A percentile compares a stretch with the other conserved stretches of the same genome.
Evolutionary conservation across 2,329 filamentous ascomycete genomes (phyloP).

Genomic region (Diaporthe aspalathi): DNA sequence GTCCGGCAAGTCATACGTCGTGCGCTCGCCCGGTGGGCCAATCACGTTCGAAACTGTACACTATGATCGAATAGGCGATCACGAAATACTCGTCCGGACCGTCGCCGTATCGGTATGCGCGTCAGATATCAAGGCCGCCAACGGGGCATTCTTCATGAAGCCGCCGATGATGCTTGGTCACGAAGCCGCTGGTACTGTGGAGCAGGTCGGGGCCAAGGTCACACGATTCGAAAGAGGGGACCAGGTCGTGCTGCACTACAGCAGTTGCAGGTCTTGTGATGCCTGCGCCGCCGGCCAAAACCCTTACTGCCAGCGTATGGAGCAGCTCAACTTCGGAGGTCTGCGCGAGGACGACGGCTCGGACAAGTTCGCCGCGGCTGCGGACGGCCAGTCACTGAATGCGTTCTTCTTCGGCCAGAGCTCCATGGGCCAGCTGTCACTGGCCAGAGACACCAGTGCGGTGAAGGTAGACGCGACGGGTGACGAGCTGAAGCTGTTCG

Average conservation of each 20-base stretch:
- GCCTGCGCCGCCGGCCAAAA: slow-evolving; percentile 12
- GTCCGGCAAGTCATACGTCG: slow-evolving; percentile 32
- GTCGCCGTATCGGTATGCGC: slow-evolving; percentile 33
- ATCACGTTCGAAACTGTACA: slow-evolving; percentile 20
- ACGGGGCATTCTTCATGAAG: slow-evolving; percentile 31
- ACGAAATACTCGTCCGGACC: slow-evolving; percentile 32
- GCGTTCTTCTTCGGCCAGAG: slow-evolving; percentile 37
- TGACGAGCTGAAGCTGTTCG: slow-evolving; percentile 31
- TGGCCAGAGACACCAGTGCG: slow-evolving; percentile 33
- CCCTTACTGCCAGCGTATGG: slow-evolving; percentile 28
- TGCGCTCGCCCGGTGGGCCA: slow-evolving; percentile 12
- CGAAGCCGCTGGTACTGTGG: slow-evolving; percentile 41
- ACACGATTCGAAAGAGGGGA: slow-evolving; percentile 40
- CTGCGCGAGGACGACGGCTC: slow-evolving; percentile 18
- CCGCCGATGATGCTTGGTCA: slow-evolving; percentile 38
- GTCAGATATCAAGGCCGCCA: slow-evolving; percentile 32
- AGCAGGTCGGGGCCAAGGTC: slow-evolving; percentile 39
- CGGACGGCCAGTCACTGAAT: slow-evolving; percentile 5
- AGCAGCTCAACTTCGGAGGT: slow-evolving; percentile 28
- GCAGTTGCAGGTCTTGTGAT: slow-evolving; percentile 31
- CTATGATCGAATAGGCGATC: slow-evolving; percentile 20
- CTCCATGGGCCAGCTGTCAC: slow-evolving; percentile 31
- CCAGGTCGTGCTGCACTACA: slow-evolving; percentile 38
- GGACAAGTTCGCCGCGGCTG: background rate
- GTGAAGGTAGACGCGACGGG: slow-evolving; percentile 31